phyloP scores from a whole-genome alignment of 139 green algal species.

The Pseudopediastrum boryanum region DNA sequence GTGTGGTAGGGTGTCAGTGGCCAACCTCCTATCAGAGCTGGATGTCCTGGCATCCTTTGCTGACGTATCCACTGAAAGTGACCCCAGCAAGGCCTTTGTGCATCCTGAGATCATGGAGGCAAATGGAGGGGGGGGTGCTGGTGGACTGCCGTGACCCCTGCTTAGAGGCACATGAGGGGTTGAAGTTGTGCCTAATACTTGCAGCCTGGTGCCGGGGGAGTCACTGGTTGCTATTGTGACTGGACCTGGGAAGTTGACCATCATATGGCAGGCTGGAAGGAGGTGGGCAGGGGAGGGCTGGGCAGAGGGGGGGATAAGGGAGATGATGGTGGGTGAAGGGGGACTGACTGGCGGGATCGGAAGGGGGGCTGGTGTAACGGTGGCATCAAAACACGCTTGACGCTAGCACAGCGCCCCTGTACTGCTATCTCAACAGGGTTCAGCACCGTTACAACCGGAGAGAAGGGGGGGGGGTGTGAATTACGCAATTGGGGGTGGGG shows the following conservation, averaged over 20 bases:
- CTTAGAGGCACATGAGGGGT: conserved; percentile 91
- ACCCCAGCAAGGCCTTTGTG: conserved; percentile 80
- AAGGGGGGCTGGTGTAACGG: too few species aligned
- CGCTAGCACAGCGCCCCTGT: too few species aligned
- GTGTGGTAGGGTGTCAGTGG: conserved; percentile 90
- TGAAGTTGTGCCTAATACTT: conserved; percentile 89
- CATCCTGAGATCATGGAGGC: conserved; percentile 62
- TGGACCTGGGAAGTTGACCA: conserved; percentile 97
- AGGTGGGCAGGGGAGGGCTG: too few species aligned
- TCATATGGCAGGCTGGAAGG: conserved; percentile 94
- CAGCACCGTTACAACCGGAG: too few species aligned
- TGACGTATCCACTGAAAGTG: conserved; percentile 73
- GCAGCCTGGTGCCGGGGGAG: conserved; percentile 61
- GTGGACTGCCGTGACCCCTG: conserved; percentile 80
- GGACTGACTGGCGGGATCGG: too few species aligned
- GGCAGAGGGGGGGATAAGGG: too few species aligned
- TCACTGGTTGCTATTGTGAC: conserved; percentile 98
- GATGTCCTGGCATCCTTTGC: conserved; percentile 93
- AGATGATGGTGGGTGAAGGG: too few species aligned
- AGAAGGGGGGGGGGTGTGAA: too few species aligned
- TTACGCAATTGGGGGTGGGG: too few species aligned
- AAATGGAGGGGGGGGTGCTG: conserved; percentile 49
- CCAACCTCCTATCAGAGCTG: conserved; percentile 81
- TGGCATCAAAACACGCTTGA: too few species aligned
- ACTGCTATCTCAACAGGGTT: too few species aligned